A percentile compares a stretch with the other conserved stretches of the same genome.
phyloP scores from a whole-genome alignment of 164 flowering plant species.

The Stephania yunnanensis region DNA sequence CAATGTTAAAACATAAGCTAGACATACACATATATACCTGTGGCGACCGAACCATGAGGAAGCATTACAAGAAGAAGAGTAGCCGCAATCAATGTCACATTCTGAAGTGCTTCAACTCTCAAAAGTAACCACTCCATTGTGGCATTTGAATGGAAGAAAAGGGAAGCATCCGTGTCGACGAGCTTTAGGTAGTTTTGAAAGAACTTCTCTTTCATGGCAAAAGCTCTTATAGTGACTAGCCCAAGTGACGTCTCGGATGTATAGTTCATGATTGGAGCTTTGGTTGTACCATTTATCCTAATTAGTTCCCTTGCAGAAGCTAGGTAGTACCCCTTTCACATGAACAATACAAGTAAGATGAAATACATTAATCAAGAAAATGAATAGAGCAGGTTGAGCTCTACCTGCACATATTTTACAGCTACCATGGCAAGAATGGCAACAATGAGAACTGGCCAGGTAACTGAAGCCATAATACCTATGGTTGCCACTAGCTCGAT shows the following conservation, averaged over 20 bases:
- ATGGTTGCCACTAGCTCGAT: too few relatives aligned
- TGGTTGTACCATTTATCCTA: too few relatives aligned
- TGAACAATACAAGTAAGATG: too few relatives aligned
- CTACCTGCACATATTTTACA: too few relatives aligned
- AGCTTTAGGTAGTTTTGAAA: slow-evolving; percentile 49
- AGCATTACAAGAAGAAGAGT: slow-evolving; percentile 56
- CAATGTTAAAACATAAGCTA: neutral
- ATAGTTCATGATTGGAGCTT: too few relatives aligned
- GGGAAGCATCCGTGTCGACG: slow-evolving; percentile 61
- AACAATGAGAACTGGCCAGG: too few relatives aligned
- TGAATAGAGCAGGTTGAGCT: too few relatives aligned
- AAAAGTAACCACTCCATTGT: slow-evolving; percentile 69
- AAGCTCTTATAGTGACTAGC: slow-evolving; percentile 71
- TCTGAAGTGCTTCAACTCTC: slow-evolving; percentile 68
- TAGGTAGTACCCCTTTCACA: too few relatives aligned
- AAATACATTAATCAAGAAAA: too few relatives aligned
- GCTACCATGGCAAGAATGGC: too few relatives aligned
- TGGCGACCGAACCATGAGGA: slow-evolving; percentile 45
- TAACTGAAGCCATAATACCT: too few relatives aligned
- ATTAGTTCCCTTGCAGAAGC: too few relatives aligned
- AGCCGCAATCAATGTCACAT: slow-evolving; percentile 55
- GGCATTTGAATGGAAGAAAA: slow-evolving; percentile 69
- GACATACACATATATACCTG: slow-evolving; percentile 39
- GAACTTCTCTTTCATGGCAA: slow-evolving; percentile 44
- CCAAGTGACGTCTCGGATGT: slow-evolving; percentile 49